Conservation (phyloP, 495 filamentous ascomycete genomes). For the Recurvomyces mirabilis region DNA sequence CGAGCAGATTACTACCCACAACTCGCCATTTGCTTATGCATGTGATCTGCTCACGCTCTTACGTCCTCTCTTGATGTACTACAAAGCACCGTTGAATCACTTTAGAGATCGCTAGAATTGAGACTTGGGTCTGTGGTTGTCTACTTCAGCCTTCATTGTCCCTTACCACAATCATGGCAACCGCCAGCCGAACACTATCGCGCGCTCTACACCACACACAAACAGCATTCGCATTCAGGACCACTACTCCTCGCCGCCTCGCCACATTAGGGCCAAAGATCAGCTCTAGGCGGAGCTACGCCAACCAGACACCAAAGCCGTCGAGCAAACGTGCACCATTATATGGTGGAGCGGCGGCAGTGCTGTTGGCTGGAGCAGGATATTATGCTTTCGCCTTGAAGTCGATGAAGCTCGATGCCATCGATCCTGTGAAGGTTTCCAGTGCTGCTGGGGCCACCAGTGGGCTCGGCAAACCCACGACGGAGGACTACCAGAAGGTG, state of each 20-base stretch:
- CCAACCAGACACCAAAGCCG: conserved; percentile 50
- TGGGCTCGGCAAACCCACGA: conserved; percentile 53
- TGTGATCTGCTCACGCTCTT: no score
- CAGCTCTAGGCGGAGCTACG: conserved; percentile 61
- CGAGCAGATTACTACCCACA: no score
- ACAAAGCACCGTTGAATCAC: no score
- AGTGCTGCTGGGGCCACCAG: conserved; percentile 3
- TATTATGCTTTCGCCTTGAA: conserved; percentile 50
- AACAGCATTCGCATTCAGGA: conserved; percentile 36
- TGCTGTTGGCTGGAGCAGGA: conserved; percentile 52
- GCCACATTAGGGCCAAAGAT: conserved; percentile 49
- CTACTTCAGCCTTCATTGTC: no score
- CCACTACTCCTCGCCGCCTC: conserved; percentile 43
- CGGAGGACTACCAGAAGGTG: conserved; percentile 89
- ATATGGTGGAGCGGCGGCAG: conserved; percentile 45
- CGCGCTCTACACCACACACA: conserved; percentile 38
- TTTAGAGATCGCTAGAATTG: no score
- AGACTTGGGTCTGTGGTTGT: no score
- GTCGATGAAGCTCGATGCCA: neutral
- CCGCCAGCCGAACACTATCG: conserved; percentile 1
- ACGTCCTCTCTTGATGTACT: no score
- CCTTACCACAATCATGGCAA: conserved; percentile 16
- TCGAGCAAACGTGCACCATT: conserved; percentile 34
- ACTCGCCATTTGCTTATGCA: no score
- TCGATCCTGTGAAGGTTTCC: neutral